Conservation (phyloP, 1,139 yeast species). For the Pichia sp. region DNA sequence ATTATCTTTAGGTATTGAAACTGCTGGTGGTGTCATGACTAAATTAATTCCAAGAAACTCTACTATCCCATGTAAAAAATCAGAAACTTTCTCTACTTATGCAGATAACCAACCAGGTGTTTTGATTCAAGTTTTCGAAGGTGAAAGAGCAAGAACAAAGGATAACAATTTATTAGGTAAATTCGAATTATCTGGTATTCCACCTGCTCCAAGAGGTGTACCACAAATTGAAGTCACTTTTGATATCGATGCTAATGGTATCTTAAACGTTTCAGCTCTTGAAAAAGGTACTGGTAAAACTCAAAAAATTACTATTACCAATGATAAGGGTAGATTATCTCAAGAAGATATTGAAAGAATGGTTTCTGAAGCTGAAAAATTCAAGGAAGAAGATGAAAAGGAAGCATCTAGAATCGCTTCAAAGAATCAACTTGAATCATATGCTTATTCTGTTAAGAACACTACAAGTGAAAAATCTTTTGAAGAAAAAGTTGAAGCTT, state of each 20-base stretch:
- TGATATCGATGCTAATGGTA: constrained; percentile 92
- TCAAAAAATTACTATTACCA: constrained; percentile 97
- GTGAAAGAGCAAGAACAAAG: constrained; percentile 98
- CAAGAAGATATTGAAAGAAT: constrained; percentile 95
- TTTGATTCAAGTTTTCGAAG: constrained; percentile 98
- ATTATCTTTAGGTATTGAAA: constrained; percentile 97
- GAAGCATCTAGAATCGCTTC: constrained; percentile 98
- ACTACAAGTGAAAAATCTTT: constrained; percentile 64
- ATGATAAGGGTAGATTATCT: constrained; percentile 98
- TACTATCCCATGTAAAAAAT: constrained; percentile 96
- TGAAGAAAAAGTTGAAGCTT: constrained; percentile 38
- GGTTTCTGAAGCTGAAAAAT: constrained; percentile 95
- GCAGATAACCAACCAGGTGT: constrained; percentile 99
- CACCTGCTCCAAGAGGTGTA: constrained; percentile 93
- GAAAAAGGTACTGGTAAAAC: constrained; percentile 98
- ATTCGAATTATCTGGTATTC: constrained; percentile 95
- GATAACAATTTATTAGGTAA: constrained; percentile 98
- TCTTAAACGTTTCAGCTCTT: constrained; percentile 95
- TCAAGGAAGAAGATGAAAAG: constrained; percentile 96
- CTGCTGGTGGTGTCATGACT: constrained; percentile 97
- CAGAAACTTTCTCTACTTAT: constrained; percentile 97
- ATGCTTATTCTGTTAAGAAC: constrained; percentile 92
- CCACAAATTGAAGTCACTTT: constrained; percentile 91
- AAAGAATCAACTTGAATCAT: constrained; percentile 96
- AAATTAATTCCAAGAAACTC: constrained; percentile 99